phyloP scores from a whole-genome alignment of 306 rosid species.

The Quercus suber region DNA sequence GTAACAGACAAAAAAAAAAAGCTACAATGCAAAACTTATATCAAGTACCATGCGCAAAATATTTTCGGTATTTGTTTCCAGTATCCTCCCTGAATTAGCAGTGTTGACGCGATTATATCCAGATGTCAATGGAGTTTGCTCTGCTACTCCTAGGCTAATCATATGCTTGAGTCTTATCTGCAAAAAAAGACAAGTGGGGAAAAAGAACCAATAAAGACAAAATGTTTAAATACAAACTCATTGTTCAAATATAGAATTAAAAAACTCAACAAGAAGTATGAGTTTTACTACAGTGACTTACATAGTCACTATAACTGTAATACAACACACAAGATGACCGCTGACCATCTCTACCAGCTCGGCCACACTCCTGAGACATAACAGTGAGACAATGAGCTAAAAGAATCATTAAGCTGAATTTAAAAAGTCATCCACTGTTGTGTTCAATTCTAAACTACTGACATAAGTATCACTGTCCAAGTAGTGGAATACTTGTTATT shows the following conservation, averaged over 20 bases:
- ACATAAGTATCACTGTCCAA: background rate
- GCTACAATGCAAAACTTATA: conserved; percentile 7
- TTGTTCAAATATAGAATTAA: conserved; percentile 5
- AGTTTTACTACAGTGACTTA: conserved; percentile 35
- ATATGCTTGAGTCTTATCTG: conserved; percentile 91
- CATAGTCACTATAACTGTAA: conserved; percentile 90
- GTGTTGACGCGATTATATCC: conserved; percentile 58
- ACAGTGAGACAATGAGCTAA: conserved; percentile 20
- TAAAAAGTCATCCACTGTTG: background rate
- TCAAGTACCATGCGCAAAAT: conserved; percentile 79
- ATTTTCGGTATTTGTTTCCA: conserved; percentile 89
- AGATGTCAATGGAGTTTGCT: conserved; percentile 59
- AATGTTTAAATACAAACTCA: background rate
- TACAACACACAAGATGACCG: conserved; percentile 84
- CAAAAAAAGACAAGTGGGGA: conserved; percentile 22
- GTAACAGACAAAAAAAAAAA: background rate
- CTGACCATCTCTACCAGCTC: conserved; percentile 99
- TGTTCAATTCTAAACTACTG: background rate
- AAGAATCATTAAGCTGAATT: conserved; percentile 6
- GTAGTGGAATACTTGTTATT: background rate
- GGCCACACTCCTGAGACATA: conserved; percentile 88
- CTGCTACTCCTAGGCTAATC: conserved; percentile 73
- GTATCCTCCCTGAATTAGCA: conserved; percentile 67
- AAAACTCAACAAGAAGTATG: conserved; percentile 11
- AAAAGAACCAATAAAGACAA: conserved; percentile 6